Evolutionary conservation across 2,329 filamentous ascomycete species (phyloP).

Genomic region (Aspergillus sp.): DNA sequence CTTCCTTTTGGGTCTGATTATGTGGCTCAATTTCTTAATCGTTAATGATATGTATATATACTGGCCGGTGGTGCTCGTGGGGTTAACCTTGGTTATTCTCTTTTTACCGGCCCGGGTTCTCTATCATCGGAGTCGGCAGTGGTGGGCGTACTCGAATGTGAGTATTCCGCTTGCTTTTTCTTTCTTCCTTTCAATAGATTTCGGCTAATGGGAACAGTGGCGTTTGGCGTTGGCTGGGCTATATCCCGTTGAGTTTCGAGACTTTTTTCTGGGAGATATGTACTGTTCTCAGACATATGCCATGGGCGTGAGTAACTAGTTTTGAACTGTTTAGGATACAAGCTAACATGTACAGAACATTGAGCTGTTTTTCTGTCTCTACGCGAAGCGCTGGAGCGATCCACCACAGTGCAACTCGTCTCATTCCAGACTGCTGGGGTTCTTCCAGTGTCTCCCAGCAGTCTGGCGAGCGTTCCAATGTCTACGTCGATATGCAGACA

Average conservation of each 20-base stretch:
- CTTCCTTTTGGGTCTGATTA: slow-evolving; percentile 63
- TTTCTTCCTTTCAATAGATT: not conserved
- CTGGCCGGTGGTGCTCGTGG: slow-evolving; percentile 75
- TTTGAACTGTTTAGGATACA: not conserved
- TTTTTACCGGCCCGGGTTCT: slow-evolving; percentile 68
- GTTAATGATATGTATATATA: slow-evolving; percentile 65
- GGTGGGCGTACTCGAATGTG: slow-evolving; percentile 85
- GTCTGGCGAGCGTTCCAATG: slow-evolving; percentile 91
- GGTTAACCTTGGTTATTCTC: slow-evolving; percentile 57
- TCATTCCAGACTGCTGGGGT: slow-evolving; percentile 74
- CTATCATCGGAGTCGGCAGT: slow-evolving; percentile 68
- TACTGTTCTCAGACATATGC: slow-evolving; percentile 92
- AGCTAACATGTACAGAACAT: slow-evolving; percentile 56
- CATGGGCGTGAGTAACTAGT: slow-evolving; percentile 57
- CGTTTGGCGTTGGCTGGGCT: slow-evolving; percentile 75
- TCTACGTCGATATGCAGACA: slow-evolving; percentile 79
- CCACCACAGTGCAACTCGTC: slow-evolving; percentile 75
- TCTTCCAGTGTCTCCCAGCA: slow-evolving; percentile 72
- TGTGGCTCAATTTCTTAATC: slow-evolving; percentile 86
- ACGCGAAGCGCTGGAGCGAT: slow-evolving; percentile 66
- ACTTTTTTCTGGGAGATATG: slow-evolving; percentile 97
- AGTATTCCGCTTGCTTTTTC: slow-evolving; percentile 27
- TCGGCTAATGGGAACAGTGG: slow-evolving; percentile 49
- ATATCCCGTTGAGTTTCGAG: slow-evolving; percentile 90
- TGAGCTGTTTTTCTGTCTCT: slow-evolving; percentile 89